Evolutionary conservation across 495 filamentous ascomycete genomes (phyloP).

Genomic region (Niebla homalea): DNA sequence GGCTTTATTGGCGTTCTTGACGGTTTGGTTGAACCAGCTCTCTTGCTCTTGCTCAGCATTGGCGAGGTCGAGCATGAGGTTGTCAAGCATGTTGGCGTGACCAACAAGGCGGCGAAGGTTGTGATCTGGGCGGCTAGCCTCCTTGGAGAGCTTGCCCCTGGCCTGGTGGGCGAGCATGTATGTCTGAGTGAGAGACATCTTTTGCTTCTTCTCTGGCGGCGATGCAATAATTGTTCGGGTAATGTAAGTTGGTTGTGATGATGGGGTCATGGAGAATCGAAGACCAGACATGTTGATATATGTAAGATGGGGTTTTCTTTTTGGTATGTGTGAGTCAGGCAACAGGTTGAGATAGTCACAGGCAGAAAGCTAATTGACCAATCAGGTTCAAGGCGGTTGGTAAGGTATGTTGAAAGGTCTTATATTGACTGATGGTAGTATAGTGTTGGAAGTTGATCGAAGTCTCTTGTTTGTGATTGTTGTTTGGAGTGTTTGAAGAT

Average conservation of each 20-base stretch:
- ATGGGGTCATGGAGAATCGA: slow-evolving; percentile 8
- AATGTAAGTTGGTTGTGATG: slow-evolving; percentile 4
- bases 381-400: slow-evolving; percentile 1
- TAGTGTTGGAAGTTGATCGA: background rate
- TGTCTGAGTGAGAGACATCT: slow-evolving; percentile 94
- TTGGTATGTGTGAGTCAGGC: slow-evolving; percentile 13
- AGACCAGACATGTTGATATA: slow-evolving; percentile 16
- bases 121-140: slow-evolving; percentile 83
- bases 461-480: background rate
- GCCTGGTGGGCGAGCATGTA: slow-evolving; percentile 96
- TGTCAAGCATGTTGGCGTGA: slow-evolving; percentile 96
- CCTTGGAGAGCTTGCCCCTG: slow-evolving; percentile 82
- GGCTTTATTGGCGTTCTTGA: slow-evolving; percentile 52
- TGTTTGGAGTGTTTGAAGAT: background rate
- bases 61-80: slow-evolving; percentile 86
- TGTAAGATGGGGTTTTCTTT: background rate
- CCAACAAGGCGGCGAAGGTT: slow-evolving; percentile 87
- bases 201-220: slow-evolving; percentile 46
- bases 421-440: background rate
- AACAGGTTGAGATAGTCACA: slow-evolving; percentile 2
- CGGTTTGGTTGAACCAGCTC: slow-evolving; percentile 93
- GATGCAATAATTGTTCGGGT: slow-evolving; percentile 3
- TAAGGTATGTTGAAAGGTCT: background rate
- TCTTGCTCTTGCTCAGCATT: slow-evolving; percentile 94
- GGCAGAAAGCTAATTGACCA: slow-evolving; percentile 6